A percentile compares a stretch with the other conserved stretches of the same genome.
These are phyloP conservation scores for Lipomyces spencermartinsiae DNA, from an alignment of 805 yeast genomes.

Conservation along the genomic window DNA sequence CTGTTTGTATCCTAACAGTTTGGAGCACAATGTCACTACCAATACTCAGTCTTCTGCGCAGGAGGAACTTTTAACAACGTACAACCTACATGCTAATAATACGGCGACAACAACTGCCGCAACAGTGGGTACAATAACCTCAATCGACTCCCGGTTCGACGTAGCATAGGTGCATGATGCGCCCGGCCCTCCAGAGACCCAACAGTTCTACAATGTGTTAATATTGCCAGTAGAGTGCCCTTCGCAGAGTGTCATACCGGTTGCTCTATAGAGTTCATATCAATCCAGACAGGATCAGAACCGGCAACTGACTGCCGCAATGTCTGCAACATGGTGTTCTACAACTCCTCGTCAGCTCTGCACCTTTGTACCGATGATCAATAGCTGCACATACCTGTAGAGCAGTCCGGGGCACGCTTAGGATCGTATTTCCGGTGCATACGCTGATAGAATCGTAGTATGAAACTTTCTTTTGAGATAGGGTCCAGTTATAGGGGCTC, in stretches of 20 bases:
- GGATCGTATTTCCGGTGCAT: constrained; percentile 24
- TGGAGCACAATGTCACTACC: constrained; percentile 30
- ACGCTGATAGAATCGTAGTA: constrained; percentile 43
- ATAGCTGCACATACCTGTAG: constrained; percentile 15
- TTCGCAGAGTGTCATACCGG: constrained; percentile 15
- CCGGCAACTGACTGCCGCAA: constrained; percentile 15
- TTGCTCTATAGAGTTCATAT: constrained; percentile 26
- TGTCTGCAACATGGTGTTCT: constrained; percentile 26
- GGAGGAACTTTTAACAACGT: background rate
- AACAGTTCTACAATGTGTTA: constrained; percentile 22
- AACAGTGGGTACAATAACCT: constrained; percentile 32
- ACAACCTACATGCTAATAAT: constrained; percentile 31
- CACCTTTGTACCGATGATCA: background rate
- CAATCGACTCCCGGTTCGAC: constrained; percentile 9
- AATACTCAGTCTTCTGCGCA: background rate
- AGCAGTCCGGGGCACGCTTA: constrained; percentile 35
- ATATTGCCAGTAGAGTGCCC: background rate
- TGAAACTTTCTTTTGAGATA: constrained; percentile 43
- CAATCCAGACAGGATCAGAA: constrained; percentile 30
- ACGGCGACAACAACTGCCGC: constrained; percentile 31
- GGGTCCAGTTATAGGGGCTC: constrained; percentile 49
- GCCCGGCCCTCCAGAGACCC: constrained; percentile 36
- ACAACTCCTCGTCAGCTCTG: background rate
- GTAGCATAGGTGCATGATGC: constrained; percentile 25
- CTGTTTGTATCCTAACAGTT: constrained; percentile 25